These are phyloP conservation scores for Actinomucor elegans DNA, from an alignment of 371 early-diverging fungal genomes.

Conservation along the genomic window DNA sequence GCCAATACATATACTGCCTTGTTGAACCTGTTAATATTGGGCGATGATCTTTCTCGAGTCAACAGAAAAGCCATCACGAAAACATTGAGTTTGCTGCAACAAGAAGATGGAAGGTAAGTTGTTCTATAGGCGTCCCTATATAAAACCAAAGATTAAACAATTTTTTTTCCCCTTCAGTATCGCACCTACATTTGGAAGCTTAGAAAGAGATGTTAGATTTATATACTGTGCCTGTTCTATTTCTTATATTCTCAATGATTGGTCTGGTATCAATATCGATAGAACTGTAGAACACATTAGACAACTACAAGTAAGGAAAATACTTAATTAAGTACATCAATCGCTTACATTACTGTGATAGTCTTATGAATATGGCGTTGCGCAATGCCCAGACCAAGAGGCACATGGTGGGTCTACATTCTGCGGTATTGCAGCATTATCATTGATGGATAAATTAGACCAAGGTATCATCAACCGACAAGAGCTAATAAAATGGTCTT, in stretches of 20 bases:
- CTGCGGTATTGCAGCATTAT: constrained; percentile 89
- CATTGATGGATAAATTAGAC: constrained; percentile 62
- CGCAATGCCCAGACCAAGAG: constrained; percentile 78
- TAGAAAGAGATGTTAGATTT: constrained; percentile 89
- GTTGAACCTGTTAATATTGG: constrained; percentile 71
- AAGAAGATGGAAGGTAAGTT: constrained; percentile 76
- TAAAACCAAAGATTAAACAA: background rate
- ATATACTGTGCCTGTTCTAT: constrained; percentile 88
- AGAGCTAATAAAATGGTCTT: constrained; percentile 75
- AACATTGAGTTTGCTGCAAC: constrained; percentile 67
- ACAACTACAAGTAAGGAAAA: constrained; percentile 57
- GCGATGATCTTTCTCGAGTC: constrained; percentile 89
- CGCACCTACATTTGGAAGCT: constrained; percentile 60
- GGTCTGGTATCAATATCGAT: constrained; percentile 75
- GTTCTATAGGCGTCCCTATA: too few relatives aligned
- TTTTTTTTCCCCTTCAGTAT: constrained; percentile 45
- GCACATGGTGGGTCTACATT: constrained; percentile 93
- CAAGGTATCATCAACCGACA: constrained; percentile 63
- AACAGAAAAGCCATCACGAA: constrained; percentile 65
- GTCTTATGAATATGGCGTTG: constrained; percentile 83
- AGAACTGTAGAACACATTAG: constrained; percentile 65
- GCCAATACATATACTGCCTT: constrained; percentile 95
- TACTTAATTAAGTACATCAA: background rate
- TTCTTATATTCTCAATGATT: constrained; percentile 84
- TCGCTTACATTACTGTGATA: constrained; percentile 11